These are phyloP conservation scores for Conticribra weissflogii DNA, from an alignment of 108 stramenopile species.

Conservation along the genomic window DNA sequence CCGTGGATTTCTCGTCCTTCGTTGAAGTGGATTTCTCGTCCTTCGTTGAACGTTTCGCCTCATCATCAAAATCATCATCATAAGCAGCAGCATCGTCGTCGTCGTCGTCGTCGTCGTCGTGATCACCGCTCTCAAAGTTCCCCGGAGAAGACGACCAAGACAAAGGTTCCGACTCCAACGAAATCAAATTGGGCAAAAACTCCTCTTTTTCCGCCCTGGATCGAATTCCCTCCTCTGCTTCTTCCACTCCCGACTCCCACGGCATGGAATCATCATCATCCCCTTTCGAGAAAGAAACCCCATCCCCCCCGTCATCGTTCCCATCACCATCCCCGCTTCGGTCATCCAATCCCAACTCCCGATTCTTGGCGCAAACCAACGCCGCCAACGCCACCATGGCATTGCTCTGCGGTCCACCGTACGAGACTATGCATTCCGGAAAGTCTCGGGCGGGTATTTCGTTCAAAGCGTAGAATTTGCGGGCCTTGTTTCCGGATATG, in stretches of 20 bases:
- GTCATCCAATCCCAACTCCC: conserved; percentile 24
- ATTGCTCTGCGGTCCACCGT: conserved; percentile 94
- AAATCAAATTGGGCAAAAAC: conserved; percentile 1
- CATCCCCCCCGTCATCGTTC: neutral
- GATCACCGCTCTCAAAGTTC: too few relatives aligned
- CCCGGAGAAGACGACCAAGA: too few relatives aligned
- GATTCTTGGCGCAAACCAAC: conserved; percentile 74
- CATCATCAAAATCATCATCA: neutral
- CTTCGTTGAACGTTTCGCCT: too few relatives aligned
- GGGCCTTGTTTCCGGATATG: conserved; percentile 86
- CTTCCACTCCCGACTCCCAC: conserved; percentile 31
- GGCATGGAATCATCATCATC: too few relatives aligned
- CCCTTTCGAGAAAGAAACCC: conserved; percentile 11
- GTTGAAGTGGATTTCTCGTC: too few relatives aligned
- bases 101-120: too few relatives aligned
- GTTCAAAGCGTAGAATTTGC: conserved; percentile 77
- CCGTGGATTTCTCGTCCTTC: neutral
- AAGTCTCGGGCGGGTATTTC: conserved; percentile 56
- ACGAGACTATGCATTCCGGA: conserved; percentile 80
- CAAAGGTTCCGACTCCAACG: conserved; percentile 3
- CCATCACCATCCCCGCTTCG: conserved; percentile 2
- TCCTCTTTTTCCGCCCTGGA: conserved; percentile 15
- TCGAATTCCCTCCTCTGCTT: conserved; percentile 33
- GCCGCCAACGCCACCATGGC: conserved; percentile 93
- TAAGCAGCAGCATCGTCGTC: neutral